Evolutionary conservation across 495 filamentous ascomycete genomes (phyloP), one percentile per base, ranked within the genome.

Genomic region (Hypoxylon crocopeplum): DNA sequence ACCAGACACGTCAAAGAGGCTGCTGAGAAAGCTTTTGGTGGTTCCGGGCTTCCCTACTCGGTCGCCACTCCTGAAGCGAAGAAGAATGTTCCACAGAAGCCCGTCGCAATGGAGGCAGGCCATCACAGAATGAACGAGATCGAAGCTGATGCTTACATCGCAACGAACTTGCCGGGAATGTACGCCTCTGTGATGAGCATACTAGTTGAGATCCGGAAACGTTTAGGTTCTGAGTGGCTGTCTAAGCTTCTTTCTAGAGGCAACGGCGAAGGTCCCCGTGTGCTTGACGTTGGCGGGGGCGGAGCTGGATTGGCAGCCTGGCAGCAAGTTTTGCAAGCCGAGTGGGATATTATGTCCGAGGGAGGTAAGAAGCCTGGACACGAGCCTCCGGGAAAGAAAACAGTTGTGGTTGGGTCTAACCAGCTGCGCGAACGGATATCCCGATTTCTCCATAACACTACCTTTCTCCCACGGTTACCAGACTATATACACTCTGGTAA

Each of bases 391-490:
- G 77, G 80, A 11, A 84, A 78, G 62, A 78, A 78, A 36, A 81
- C 77, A 8, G 82, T 80, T 1, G 72, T 83, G 5, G 74, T 80
- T 2, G 81, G 79, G 16, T 75, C 76, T 1, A 68, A 76, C 13
- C 51, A 66, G 11, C 79, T 98, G 27, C 86, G 91, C n/a, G 76
- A 90, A 17, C 88, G 92, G 13, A 81, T 89, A 12, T 89, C 90
- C 48, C 75, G 73, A 24, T 82, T 97, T 54, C 80, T 98, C 8
- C 84, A 94, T 11, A 88, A 97, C 65, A 97, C 94, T 0, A 91
- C 86, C 0, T 98, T 98, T 69, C 80, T 98, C 19, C 94, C 94
- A 8, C 89, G 92, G 1, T 76, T 98, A 21, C 94, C 94, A n/a
- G 92, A 98, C 64, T 91, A 92, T 62, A 60, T 91, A n/a, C 90